Evolutionary conservation across 2,329 filamentous ascomycete genomes (phyloP).

Genomic region (Zymoseptoria tritici): DNA sequence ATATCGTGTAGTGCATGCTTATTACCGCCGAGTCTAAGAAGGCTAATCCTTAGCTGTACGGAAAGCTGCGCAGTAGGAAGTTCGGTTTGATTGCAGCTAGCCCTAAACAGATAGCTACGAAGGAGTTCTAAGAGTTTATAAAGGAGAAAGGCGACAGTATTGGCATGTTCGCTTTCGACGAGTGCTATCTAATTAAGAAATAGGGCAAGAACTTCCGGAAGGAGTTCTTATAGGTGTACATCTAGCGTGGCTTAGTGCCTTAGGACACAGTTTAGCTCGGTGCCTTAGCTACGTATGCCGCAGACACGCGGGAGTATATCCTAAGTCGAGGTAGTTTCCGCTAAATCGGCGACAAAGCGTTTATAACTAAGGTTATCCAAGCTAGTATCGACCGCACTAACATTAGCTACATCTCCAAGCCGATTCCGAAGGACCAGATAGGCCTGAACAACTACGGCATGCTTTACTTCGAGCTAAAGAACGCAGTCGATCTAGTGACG

Average conservation of each 20-base stretch:
- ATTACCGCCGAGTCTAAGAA: neutral
- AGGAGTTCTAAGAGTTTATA: neutral
- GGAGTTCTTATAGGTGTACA: neutral
- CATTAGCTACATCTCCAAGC: neutral
- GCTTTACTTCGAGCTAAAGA: neutral
- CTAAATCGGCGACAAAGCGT: neutral
- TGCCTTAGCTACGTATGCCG: neutral
- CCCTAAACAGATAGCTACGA: neutral
- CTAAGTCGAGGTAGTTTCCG: neutral
- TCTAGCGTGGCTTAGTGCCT: neutral
- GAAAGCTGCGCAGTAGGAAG: neutral
- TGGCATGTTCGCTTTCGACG: neutral
- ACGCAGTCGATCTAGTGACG: neutral
- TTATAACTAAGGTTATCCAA: neutral
- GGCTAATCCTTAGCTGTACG: neutral
- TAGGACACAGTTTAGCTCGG: neutral
- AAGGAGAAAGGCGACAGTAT: neutral
- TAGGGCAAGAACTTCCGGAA: neutral
- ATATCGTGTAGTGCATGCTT: neutral
- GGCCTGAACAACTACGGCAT: neutral
- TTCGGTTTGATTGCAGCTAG: neutral
- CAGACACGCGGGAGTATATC: neutral
- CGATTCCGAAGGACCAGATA: neutral
- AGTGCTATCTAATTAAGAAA: neutral
- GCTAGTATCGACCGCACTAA: neutral